Percentiles rank a stretch among this genome's conserved stretches.
These are phyloP conservation scores for Gossypium anomalum DNA, from an alignment of 345 rosid species.

Conservation along the genomic window DNA sequence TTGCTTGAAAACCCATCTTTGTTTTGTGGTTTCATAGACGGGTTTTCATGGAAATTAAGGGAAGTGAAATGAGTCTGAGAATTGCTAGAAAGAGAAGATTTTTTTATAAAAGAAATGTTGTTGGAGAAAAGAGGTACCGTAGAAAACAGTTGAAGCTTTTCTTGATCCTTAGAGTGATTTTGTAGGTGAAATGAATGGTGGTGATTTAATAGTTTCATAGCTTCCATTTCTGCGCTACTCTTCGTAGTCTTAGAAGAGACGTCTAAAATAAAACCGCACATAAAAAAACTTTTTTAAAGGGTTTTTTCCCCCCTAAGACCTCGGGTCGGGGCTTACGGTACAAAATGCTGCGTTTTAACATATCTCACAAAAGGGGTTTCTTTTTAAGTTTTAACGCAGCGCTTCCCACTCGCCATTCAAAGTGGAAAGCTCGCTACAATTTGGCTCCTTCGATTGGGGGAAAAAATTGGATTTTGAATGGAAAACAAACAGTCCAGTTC, in stretches of 20 bases:
- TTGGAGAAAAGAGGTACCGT: constrained; percentile 10
- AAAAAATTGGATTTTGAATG: constrained; percentile 23
- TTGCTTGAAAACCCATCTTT: constrained; percentile 3
- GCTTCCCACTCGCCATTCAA: no score
- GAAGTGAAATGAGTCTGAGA: constrained; percentile 4
- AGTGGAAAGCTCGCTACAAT: neutral
- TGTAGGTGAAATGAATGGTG: constrained; percentile 2
- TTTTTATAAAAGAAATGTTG: neutral
- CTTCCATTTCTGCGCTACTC: constrained; percentile 14
- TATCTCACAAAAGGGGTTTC: neutral
- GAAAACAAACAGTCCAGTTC: constrained; percentile 30
- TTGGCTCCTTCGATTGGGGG: no score
- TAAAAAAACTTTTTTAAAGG: no score
- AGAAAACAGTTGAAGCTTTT: neutral
- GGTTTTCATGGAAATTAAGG: neutral
- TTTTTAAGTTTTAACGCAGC: neutral
- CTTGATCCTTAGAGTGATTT: constrained; percentile 1
- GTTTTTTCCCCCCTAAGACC: no score
- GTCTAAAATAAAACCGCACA: neutral
- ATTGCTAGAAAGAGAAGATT: neutral
- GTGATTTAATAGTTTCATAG: neutral
- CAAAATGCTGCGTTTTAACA: neutral
- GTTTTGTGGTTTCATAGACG: constrained; percentile 9
- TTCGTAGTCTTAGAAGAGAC: neutral
- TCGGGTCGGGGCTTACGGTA: no score